A percentile compares a stretch with the other conserved stretches of the same genome.
Evolutionary conservation across 2,329 filamentous ascomycete genomes (phyloP).

Genomic region (Clonostachys rosea): DNA sequence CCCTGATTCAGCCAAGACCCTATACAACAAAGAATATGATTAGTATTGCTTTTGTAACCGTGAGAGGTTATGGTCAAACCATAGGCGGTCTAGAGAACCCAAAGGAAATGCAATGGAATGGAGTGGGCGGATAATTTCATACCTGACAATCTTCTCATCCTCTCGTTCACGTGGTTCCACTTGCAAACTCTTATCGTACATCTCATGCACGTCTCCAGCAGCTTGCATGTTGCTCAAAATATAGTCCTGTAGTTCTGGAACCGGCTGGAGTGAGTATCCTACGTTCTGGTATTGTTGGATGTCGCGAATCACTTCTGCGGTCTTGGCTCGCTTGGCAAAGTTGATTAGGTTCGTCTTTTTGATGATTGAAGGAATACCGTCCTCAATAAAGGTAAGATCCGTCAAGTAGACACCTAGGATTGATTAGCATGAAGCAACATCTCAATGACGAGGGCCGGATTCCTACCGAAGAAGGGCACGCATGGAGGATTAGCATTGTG

Average conservation of each 20-base stretch:
- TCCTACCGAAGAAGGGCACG: constrained; percentile 92
- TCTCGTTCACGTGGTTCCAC: constrained; percentile 94
- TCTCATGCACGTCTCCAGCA: constrained; percentile 94
- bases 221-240: constrained; percentile 95
- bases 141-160: constrained; percentile 99
- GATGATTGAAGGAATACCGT: constrained; percentile 92
- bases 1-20: constrained; percentile 57
- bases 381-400: constrained; percentile 96
- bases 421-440: too few relatives aligned
- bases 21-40: constrained; percentile 15
- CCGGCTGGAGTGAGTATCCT: constrained; percentile 86
- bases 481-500: constrained; percentile 93
- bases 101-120: too few relatives aligned
- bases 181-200: constrained; percentile 95
- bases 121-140: constrained; percentile 31
- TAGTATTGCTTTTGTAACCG: too few relatives aligned
- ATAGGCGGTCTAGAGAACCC: too few relatives aligned
- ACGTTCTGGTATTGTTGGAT: constrained; percentile 99
- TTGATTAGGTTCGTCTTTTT: constrained; percentile 98
- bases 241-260: constrained; percentile 92
- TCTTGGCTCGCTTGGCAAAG: constrained; percentile 97
- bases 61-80: too few relatives aligned
- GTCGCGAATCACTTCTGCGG: constrained; percentile 94
- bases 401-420: constrained; percentile 86
- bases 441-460: background rate